Evolutionary conservation across 2,329 filamentous ascomycete genomes (phyloP).

Genomic region (Botrytis deweyae): DNA sequence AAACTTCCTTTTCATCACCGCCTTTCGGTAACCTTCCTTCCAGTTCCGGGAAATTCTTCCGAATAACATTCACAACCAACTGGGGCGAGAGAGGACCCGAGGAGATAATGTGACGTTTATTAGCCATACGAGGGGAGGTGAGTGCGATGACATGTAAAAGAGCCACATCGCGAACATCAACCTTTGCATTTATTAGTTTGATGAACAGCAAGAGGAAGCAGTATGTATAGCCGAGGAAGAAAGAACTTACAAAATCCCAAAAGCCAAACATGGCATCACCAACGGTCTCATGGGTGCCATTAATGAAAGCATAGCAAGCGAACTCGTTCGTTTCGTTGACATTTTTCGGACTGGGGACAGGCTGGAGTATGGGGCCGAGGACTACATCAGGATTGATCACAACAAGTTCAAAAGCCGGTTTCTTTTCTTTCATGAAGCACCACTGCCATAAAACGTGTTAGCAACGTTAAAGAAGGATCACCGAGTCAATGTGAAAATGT

Average conservation of each 20-base stretch:
- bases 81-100: constrained; percentile 59
- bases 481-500: neutral
- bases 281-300: constrained; percentile 47
- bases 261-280: constrained; percentile 22
- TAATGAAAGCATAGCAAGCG: constrained; percentile 51
- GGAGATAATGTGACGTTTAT: constrained; percentile 58
- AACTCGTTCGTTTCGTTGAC: constrained; percentile 67
- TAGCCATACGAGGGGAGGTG: constrained; percentile 53
- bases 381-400: constrained; percentile 62
- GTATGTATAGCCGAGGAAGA: constrained; percentile 20
- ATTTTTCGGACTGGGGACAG: constrained; percentile 56
- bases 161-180: constrained; percentile 58
- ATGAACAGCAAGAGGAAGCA: neutral
- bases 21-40: constrained; percentile 45
- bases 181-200: constrained; percentile 1
- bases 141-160: constrained; percentile 58
- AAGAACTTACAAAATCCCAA: constrained; percentile 40
- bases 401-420: constrained; percentile 56
- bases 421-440: constrained; percentile 54
- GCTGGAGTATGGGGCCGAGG: constrained; percentile 61
- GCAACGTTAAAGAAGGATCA: neutral
- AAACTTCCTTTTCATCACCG: constrained; percentile 39
- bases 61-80: constrained; percentile 54
- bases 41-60: constrained; percentile 52
- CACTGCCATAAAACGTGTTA: constrained; percentile 41